These are phyloP conservation scores for Citrullus mucosospermus DNA, from an alignment of 306 rosid genomes.

Conservation along the genomic window DNA sequence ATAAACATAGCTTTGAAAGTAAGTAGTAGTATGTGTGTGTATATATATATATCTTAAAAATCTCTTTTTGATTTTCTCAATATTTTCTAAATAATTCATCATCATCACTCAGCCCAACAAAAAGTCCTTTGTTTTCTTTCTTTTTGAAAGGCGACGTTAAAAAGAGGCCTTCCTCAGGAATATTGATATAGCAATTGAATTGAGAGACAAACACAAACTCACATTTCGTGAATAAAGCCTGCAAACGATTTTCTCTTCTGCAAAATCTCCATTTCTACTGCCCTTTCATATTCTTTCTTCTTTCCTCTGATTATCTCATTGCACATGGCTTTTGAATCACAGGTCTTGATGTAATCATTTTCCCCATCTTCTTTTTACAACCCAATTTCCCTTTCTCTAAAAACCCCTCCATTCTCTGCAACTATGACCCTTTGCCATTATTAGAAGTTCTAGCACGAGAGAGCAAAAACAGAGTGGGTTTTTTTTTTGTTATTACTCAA, in stretches of 20 bases:
- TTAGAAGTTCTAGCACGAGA: neutral
- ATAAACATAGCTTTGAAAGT: neutral
- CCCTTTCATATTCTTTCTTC: neutral
- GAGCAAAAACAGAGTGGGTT: neutral
- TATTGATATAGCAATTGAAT: neutral
- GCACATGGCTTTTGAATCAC: neutral
- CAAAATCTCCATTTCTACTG: neutral
- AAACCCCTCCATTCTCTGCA: neutral
- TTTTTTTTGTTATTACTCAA: neutral
- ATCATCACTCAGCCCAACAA: constrained; percentile 1
- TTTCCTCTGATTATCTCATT: neutral
- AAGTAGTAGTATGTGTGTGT: neutral
- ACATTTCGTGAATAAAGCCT: neutral
- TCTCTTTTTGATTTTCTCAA: neutral
- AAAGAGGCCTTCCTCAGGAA: neutral
- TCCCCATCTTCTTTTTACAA: neutral
- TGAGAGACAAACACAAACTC: neutral
- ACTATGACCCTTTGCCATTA: neutral
- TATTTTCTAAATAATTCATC: neutral
- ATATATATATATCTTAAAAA: neutral
- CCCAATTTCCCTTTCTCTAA: neutral
- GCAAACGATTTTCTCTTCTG: constrained; percentile 6
- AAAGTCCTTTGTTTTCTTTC: neutral
- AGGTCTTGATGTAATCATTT: neutral
- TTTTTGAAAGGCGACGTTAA: constrained; percentile 8